phyloP scores from a whole-genome alignment of 176 grass and related monocot genomes.

The Triticum monococcum region DNA sequence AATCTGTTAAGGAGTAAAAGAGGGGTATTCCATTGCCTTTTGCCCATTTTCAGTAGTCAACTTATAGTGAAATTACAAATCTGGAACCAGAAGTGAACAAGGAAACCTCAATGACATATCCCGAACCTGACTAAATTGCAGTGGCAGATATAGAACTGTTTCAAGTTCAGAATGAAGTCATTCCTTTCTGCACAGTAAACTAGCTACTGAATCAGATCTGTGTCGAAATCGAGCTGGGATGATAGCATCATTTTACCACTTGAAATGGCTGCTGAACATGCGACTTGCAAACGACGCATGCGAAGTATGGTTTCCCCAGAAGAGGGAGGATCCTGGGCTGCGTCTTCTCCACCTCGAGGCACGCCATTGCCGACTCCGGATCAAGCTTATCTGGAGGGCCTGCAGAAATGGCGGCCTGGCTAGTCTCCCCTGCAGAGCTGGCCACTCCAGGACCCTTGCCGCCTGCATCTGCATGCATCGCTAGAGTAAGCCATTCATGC shows the following conservation, averaged over 20 bases:
- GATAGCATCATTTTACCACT: slow-evolving; percentile 39
- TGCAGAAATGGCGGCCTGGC: not conserved
- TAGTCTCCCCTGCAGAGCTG: not conserved
- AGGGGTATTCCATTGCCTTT: too few relatives aligned
- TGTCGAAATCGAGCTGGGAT: not conserved
- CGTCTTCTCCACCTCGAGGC: not conserved
- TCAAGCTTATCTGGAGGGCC: not conserved
- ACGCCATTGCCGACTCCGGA: not conserved
- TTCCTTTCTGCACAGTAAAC: not conserved
- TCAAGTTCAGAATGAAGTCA: not conserved
- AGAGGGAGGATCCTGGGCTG: slow-evolving; percentile 26
- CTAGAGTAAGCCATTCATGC: not conserved
- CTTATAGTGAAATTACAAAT: not conserved
- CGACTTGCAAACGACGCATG: slow-evolving; percentile 41
- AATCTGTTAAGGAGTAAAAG: too few relatives aligned
- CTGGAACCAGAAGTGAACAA: not conserved
- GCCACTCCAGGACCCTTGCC: not conserved
- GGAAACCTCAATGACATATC: not conserved
- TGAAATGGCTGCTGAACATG: slow-evolving; percentile 21
- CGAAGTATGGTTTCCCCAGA: slow-evolving; percentile 38
- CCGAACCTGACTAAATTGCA: not conserved
- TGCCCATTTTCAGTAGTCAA: too few relatives aligned
- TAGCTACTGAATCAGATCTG: not conserved
- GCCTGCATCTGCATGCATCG: slow-evolving; percentile 22
- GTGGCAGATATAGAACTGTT: not conserved